Evolutionary conservation across 495 filamentous ascomycete species (phyloP), one percentile per base, ranked within the genome.

Genomic region (Aspergillus panamensis): DNA sequence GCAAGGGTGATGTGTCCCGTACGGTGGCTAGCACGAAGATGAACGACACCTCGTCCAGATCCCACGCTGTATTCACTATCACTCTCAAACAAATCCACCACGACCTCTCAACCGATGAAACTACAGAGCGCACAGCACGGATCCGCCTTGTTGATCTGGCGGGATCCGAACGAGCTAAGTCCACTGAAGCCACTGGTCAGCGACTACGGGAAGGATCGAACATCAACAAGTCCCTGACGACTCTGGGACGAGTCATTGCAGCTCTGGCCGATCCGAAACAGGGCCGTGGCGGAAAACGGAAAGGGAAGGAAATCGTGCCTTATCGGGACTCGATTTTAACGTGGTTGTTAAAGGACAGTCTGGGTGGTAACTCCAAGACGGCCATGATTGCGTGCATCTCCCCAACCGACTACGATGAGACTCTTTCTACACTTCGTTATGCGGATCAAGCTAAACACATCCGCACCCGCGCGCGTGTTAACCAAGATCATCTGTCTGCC

Each of bases 361-460:
- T 98, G 2, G 94, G 95, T 14, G 94, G 94, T 37, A 98, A 98
- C 74, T 89, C 84, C 62, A 98, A 97, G 71, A 98, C 94, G 7
- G 94, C 94, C 40, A 98, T 98, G 94, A 97, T 98, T 59, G 94
- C 94, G 13, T 97, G 95, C 69, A 96, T 98, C 66, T 83, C 92
- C 7, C 94, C 94, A 0, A 86, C 87, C 1, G 94, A 98, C 77
- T 98, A 97, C 70, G 94, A 98, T 52, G 94, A 98, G 68, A 97
- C 94, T 0, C 85, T 98, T 3, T 94, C 89, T 6, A 98, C 94
- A 3, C 83, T 98, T 4, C 91, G 94, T 31, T 98, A 97, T 72
- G 94, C 94, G 31, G 93, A 97, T 73, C 95, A 97, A 74, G 94
- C 94, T 51, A 98, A 98, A 77, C 86, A 87, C 32, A 98, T 98